Evolutionary conservation across 129 eudicot genomes (phyloP).

Genomic region (Artemisia argyi): DNA sequence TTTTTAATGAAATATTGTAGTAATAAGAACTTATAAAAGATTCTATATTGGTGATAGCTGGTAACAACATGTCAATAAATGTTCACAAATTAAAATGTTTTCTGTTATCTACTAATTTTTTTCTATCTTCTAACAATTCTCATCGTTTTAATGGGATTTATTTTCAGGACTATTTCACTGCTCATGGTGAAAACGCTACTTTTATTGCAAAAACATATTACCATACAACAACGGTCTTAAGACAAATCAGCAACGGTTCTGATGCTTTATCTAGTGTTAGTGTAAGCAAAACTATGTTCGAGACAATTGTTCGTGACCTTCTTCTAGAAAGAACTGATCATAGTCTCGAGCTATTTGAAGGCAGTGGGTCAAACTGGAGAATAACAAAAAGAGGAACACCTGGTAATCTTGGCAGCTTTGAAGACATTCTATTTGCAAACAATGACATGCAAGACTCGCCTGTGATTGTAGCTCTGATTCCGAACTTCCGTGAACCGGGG

Average conservation of each 20-base stretch:
- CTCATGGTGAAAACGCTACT: conserved; percentile 91
- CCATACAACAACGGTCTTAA: conserved; percentile 83
- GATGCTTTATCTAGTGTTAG: conserved; percentile 84
- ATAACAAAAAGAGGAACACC: conserved; percentile 84
- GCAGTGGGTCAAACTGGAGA: conserved; percentile 91
- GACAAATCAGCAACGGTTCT: conserved; percentile 80
- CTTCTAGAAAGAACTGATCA: conserved; percentile 94
- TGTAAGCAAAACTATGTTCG: conserved; percentile 85
- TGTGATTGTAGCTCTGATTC: conserved; percentile 64
- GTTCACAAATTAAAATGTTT: background rate
- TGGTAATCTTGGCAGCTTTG: conserved; percentile 90
- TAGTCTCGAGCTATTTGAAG: conserved; percentile 84
- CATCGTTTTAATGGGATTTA: background rate
- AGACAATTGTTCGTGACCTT: conserved; percentile 82
- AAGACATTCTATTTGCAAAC: conserved; percentile 87
- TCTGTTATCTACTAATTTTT: background rate
- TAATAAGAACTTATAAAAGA: no score
- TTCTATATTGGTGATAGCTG: no score
- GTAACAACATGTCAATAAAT: no score
- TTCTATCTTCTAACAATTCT: background rate
- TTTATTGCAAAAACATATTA: conserved; percentile 85
- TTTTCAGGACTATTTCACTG: conserved; percentile 80
- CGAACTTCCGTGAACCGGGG: conserved; percentile 60
- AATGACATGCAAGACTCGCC: conserved; percentile 97
- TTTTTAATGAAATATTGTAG: no score